A percentile compares a stretch with the other conserved stretches of the same genome.
These are phyloP conservation scores for Cystobasidium tubakii DNA, from an alignment of 768 basidiomycete species.

Conservation along the genomic window DNA sequence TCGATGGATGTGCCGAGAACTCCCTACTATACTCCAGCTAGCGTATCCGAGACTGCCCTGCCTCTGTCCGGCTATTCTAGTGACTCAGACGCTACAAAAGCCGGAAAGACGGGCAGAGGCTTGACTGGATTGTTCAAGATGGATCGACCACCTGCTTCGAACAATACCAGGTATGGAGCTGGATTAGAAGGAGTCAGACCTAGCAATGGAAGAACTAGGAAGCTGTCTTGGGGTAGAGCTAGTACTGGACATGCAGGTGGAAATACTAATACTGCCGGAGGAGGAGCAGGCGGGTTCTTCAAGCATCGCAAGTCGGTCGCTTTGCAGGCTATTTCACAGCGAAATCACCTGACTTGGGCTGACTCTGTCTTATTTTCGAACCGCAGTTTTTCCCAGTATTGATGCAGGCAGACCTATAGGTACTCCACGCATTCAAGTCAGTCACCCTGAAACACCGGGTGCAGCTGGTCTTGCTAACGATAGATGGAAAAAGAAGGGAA, in stretches of 20 bases:
- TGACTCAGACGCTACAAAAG: not conserved
- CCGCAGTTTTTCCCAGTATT: constrained; percentile 34
- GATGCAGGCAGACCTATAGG: constrained; percentile 4
- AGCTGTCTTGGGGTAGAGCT: not conserved
- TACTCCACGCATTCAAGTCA: constrained; percentile 4
- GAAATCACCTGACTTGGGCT: not conserved
- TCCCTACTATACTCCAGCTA: not conserved
- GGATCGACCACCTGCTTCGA: not conserved
- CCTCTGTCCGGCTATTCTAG: not conserved
- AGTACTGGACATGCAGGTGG: not conserved
- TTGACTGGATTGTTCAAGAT: not conserved
- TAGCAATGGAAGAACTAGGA: not conserved
- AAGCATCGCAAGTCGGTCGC: constrained; percentile 30
- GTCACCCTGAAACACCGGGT: not conserved
- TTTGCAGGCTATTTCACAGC: not conserved
- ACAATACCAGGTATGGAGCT: not conserved
- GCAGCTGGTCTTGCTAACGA: not conserved
- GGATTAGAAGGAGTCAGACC: constrained; percentile 12
- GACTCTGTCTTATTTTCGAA: constrained; percentile 6
- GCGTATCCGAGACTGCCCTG: not conserved
- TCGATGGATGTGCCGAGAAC: constrained; percentile 24
- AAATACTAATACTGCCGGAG: not conserved
- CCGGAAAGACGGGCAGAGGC: not conserved
- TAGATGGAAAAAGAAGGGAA: not conserved
- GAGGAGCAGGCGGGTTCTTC: constrained; percentile 24